Conservation (phyloP, 2,329 filamentous ascomycete genomes). For the Calonectria naviculata region DNA sequence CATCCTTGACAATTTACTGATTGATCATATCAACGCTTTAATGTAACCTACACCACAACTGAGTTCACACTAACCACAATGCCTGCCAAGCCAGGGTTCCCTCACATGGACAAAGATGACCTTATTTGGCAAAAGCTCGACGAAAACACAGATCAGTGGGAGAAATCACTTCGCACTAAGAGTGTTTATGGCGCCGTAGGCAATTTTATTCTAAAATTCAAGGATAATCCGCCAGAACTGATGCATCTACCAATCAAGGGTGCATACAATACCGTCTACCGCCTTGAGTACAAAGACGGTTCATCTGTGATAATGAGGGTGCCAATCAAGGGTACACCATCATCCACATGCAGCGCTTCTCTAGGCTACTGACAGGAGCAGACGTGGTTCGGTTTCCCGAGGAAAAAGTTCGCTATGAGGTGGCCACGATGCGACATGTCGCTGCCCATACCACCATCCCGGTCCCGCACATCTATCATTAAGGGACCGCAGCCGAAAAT, state of each 20-base stretch:
- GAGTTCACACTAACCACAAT: background rate
- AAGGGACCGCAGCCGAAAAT: background rate
- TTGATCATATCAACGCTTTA: background rate
- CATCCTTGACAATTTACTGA: too few species aligned
- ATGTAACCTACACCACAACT: background rate
- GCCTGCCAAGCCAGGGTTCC: background rate
- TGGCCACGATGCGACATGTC: background rate
- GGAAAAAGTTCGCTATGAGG: background rate
- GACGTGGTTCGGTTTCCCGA: background rate
- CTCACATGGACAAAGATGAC: background rate
- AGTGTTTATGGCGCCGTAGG: background rate
- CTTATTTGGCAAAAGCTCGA: background rate
- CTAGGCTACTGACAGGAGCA: background rate
- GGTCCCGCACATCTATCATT: background rate
- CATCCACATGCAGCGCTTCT: too few species aligned
- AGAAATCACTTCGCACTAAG: background rate
- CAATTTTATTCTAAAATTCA: background rate
- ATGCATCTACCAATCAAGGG: background rate
- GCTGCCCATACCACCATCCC: background rate
- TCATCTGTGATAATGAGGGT: background rate
- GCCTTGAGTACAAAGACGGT: background rate
- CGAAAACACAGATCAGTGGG: background rate
- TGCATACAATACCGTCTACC: background rate
- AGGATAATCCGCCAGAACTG: too few species aligned
- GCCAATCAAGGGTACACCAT: background rate